Conservation (phyloP, 257 asterid species). For the Voacanga thouarsii region DNA sequence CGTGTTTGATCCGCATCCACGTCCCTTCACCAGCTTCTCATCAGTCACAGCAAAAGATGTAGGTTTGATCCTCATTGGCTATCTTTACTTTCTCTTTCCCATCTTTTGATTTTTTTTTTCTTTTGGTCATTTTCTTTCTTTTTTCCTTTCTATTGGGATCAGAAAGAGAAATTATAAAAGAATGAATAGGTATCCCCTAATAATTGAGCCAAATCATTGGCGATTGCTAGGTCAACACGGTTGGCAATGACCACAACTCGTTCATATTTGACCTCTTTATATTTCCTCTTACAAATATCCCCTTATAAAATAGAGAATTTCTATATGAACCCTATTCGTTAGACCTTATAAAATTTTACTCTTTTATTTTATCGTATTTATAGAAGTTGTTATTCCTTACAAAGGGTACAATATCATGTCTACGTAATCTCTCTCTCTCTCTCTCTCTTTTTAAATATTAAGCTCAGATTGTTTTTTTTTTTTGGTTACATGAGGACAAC, state of each 20-base stretch:
- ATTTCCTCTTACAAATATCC: no score
- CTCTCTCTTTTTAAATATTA: no score
- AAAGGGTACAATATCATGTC: no score
- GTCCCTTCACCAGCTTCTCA: constrained; percentile 39
- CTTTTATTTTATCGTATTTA: no score
- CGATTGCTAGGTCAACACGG: background rate
- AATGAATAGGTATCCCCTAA: background rate
- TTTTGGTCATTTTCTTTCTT: background rate
- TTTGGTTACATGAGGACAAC: no score
- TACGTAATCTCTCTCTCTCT: no score
- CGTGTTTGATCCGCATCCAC: constrained; percentile 66
- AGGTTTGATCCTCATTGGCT: constrained; percentile 29
- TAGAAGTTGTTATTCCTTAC: no score
- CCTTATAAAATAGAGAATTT: no score
- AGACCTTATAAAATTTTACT: no score
- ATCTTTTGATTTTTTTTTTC: background rate
- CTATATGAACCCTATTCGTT: background rate
- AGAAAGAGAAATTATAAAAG: background rate
- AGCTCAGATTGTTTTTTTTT: no score
- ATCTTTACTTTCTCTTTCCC: background rate
- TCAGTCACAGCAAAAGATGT: constrained; percentile 70
- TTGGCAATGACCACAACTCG: background rate
- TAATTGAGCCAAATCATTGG: background rate
- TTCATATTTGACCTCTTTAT: background rate
- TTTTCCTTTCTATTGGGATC: background rate